These are phyloP conservation scores for Herpetospermum pedunculosum DNA, from an alignment of 306 rosid genomes.

Conservation along the genomic window DNA sequence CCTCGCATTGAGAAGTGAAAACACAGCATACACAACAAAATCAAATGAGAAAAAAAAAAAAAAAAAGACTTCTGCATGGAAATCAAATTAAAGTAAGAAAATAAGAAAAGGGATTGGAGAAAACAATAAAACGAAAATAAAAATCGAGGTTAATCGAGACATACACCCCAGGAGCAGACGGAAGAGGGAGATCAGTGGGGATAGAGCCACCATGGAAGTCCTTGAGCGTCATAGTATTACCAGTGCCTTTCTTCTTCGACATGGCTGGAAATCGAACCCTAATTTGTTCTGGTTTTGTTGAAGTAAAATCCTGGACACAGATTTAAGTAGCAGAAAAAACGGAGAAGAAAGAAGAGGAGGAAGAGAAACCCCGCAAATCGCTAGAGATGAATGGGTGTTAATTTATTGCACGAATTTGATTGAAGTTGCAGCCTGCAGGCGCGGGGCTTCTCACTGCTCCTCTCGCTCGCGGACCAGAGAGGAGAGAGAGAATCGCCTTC, in stretches of 20 bases:
- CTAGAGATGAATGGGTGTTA: slow-evolving; percentile 4
- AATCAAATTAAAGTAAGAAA: background rate
- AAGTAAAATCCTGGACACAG: background rate
- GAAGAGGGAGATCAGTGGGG: slow-evolving; percentile 92
- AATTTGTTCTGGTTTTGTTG: background rate
- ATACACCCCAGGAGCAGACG: slow-evolving; percentile 97
- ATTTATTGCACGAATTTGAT: slow-evolving; percentile 3
- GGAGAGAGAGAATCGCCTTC: background rate
- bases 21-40: background rate
- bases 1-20: background rate
- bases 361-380: slow-evolving; percentile 12
- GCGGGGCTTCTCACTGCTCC: background rate
- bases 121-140: background rate
- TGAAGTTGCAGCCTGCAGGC: background rate
- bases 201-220: slow-evolving; percentile 98
- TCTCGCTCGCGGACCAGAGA: slow-evolving; percentile 2
- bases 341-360: background rate
- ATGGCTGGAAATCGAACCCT: slow-evolving; percentile 23
- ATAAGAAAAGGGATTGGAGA: background rate
- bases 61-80: slow-evolving; percentile 19
- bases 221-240: slow-evolving; percentile 92
- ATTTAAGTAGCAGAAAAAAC: background rate
- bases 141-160: slow-evolving; percentile 19
- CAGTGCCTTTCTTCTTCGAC: slow-evolving; percentile 96
- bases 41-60: background rate